Evolutionary conservation across 2,329 filamentous ascomycete genomes (phyloP).

Genomic region (Pseudogymnoascus verrucosus): DNA sequence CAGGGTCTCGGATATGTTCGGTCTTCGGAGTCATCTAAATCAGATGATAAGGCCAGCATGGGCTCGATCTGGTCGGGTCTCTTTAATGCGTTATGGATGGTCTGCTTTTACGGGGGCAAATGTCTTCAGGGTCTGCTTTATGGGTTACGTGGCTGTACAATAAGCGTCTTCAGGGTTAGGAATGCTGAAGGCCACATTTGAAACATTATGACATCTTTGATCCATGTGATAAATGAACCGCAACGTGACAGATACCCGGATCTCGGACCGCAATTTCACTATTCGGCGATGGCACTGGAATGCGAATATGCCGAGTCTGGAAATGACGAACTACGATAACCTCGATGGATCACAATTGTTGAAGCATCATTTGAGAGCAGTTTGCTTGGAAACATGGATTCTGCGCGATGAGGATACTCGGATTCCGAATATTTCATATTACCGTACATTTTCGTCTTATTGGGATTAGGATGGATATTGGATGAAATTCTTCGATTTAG

Average conservation of each 20-base stretch:
- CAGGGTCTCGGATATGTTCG: slow-evolving; percentile 44
- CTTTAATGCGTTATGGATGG: slow-evolving; percentile 69
- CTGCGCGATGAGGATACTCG: not conserved
- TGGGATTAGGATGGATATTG: not conserved
- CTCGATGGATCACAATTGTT: not conserved
- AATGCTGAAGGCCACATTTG: slow-evolving; percentile 24
- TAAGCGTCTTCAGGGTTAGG: slow-evolving; percentile 36
- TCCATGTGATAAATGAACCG: not conserved
- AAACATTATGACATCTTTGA: not conserved
- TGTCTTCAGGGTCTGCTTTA: slow-evolving; percentile 60
- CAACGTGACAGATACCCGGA: not conserved
- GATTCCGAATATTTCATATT: not conserved
- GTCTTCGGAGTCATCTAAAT: slow-evolving; percentile 34
- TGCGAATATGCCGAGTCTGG: not conserved
- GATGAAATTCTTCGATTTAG: not conserved
- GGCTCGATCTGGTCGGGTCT: slow-evolving; percentile 26
- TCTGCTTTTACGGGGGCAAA: slow-evolving; percentile 55
- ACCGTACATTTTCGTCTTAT: not conserved
- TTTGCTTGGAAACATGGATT: not conserved
- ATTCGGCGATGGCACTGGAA: not conserved
- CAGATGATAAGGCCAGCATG: slow-evolving; percentile 23
- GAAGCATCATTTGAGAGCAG: not conserved
- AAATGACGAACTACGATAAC: not conserved
- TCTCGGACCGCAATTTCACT: not conserved
- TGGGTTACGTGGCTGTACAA: slow-evolving; percentile 67